Evolutionary conservation across 1,284 basidiomycete species (phyloP).

Genomic region (Xanthoconium separans): DNA sequence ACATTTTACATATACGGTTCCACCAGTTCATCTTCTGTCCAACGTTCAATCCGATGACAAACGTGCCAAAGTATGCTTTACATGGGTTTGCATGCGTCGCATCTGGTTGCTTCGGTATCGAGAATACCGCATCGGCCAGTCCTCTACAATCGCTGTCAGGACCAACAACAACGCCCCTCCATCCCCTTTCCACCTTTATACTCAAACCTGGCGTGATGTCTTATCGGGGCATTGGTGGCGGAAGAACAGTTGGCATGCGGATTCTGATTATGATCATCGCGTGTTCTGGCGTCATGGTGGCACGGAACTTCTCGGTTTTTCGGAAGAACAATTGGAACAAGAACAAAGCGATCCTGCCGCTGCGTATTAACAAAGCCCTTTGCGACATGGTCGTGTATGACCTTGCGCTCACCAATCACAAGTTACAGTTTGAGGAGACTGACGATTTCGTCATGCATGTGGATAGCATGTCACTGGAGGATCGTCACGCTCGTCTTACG

Average conservation of each 20-base stretch:
- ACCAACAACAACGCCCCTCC: background rate
- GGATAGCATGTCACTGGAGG: background rate
- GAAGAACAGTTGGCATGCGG: background rate
- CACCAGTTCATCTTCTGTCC: background rate
- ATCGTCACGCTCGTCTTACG: background rate
- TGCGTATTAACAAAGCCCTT: background rate
- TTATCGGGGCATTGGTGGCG: constrained; percentile 2
- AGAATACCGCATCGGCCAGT: background rate
- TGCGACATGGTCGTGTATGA: background rate
- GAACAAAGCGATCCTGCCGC: background rate
- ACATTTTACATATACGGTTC: background rate
- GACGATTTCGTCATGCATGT: background rate
- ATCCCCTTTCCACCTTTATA: constrained; percentile 6
- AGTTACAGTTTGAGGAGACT: background rate
- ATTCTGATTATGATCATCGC: background rate
- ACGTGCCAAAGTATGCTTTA: background rate
- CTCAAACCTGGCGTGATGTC: constrained; percentile 1
- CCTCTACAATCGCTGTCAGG: background rate
- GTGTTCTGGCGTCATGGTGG: constrained; percentile 2
- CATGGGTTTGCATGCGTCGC: background rate
- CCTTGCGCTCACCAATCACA: background rate
- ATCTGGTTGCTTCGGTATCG: background rate
- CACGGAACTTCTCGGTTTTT: background rate
- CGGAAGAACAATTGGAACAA: background rate
- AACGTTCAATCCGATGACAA: background rate